These are phyloP conservation scores for Dinochytrium kinnereticum DNA, from an alignment of 371 early-diverging fungal genomes.

Conservation along the genomic window DNA sequence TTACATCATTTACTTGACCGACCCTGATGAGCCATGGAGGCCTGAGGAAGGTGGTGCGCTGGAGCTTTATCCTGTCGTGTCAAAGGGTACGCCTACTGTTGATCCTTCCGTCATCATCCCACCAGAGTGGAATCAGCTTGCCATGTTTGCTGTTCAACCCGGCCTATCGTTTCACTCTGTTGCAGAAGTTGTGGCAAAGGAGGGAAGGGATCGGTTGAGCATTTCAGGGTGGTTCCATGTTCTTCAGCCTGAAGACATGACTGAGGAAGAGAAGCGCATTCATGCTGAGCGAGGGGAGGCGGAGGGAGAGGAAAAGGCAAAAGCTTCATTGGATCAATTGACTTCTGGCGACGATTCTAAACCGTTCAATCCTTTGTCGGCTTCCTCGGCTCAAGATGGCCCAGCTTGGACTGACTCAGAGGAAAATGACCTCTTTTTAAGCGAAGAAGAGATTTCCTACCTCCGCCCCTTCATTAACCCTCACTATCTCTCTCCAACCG, in stretches of 20 bases:
- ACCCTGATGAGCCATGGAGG: constrained; percentile 67
- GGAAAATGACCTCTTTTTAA: constrained; percentile 27
- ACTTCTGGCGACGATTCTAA: constrained; percentile 6
- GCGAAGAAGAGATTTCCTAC: constrained; percentile 51
- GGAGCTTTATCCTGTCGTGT: constrained; percentile 72
- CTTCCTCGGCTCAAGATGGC: background rate
- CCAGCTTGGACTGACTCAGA: constrained; percentile 22
- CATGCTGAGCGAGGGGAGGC: constrained; percentile 51
- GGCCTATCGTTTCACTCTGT: constrained; percentile 81
- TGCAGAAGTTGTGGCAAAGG: constrained; percentile 69
- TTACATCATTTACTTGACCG: constrained; percentile 77
- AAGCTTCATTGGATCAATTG: constrained; percentile 41
- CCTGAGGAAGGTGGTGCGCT: constrained; percentile 66
- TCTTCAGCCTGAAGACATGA: constrained; percentile 50
- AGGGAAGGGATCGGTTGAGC: constrained; percentile 63
- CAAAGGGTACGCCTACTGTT: constrained; percentile 65
- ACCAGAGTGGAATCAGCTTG: constrained; percentile 77
- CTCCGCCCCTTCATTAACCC: constrained; percentile 66
- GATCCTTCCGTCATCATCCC: constrained; percentile 64
- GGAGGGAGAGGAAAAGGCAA: constrained; percentile 27
- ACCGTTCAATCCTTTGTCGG: background rate
- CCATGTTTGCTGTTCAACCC: constrained; percentile 76
- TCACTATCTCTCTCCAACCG: constrained; percentile 59
- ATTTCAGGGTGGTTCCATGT: constrained; percentile 82
- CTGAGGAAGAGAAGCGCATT: constrained; percentile 27